phyloP scores from a whole-genome alignment of 78 protist species.

The Corallochytrium limacisporum region DNA sequence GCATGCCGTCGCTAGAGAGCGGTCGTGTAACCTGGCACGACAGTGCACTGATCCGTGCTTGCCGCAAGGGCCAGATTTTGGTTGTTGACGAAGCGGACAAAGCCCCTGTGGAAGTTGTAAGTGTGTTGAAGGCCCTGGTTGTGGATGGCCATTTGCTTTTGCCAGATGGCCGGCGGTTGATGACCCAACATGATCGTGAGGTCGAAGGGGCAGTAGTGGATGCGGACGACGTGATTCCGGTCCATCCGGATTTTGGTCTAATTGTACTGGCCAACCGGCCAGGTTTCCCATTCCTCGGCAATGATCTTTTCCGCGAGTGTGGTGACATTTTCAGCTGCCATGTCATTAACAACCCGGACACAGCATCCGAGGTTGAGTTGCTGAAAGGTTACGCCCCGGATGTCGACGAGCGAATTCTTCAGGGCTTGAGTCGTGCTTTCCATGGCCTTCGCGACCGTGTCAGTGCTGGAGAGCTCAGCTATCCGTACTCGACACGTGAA shows the following conservation, averaged over 20 bases:
- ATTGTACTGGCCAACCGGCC: conserved; percentile 66
- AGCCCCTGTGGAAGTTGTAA: conserved; percentile 55
- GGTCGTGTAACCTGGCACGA: conserved; percentile 25
- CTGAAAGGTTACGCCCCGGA: conserved; percentile 21
- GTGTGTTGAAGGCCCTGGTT: conserved; percentile 24
- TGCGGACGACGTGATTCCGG: conserved; percentile 12
- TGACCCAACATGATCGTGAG: neutral
- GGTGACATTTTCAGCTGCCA: conserved; percentile 38
- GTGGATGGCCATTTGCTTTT: conserved; percentile 47
- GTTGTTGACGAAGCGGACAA: conserved; percentile 68
- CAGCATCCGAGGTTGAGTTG: conserved; percentile 4
- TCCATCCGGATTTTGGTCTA: conserved; percentile 29
- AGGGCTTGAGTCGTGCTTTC: neutral
- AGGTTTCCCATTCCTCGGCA: conserved; percentile 30
- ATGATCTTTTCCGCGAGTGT: conserved; percentile 45
- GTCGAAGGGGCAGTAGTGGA: neutral
- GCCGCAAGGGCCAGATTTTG: conserved; percentile 28
- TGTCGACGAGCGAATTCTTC: conserved; percentile 12
- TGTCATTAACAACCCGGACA: conserved; percentile 15
- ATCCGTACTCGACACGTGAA: conserved; percentile 26
- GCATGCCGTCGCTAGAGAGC: conserved; percentile 5
- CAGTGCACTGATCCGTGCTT: conserved; percentile 48
- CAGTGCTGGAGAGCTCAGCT: neutral
- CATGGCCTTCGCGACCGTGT: neutral
- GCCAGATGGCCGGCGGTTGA: conserved; percentile 37